Evolutionary conservation across 2,329 filamentous ascomycete species (phyloP).

Genomic region (Monilinia aucupariae): DNA sequence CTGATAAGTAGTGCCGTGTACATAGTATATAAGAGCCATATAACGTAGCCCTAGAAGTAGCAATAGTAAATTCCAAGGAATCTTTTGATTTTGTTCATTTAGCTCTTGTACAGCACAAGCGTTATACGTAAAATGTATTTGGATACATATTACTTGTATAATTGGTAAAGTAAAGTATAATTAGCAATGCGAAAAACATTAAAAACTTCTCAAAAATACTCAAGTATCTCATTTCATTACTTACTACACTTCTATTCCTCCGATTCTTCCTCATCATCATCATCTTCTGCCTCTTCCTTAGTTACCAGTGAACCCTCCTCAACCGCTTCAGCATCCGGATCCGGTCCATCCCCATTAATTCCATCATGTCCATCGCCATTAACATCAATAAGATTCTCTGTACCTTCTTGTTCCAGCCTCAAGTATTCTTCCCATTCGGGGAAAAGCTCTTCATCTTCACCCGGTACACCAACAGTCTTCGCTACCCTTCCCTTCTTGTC

Average conservation of each 20-base stretch:
- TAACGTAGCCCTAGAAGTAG: too few relatives aligned
- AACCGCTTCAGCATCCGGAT: conserved; percentile 25
- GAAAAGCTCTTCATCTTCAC: conserved; percentile 81
- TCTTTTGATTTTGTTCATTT: too few relatives aligned
- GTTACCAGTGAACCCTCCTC: conserved; percentile 18
- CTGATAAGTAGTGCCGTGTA: too few relatives aligned
- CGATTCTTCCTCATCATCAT: background rate
- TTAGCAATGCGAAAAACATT: too few relatives aligned
- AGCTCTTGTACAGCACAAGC: too few relatives aligned
- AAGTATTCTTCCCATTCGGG: conserved; percentile 95
- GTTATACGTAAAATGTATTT: too few relatives aligned
- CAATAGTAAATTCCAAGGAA: too few relatives aligned
- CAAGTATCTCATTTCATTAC: background rate
- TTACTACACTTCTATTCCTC: conserved; percentile 1
- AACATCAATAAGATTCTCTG: conserved; percentile 30
- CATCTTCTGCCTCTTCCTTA: conserved; percentile 6
- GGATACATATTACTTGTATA: too few relatives aligned
- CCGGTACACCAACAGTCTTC: conserved; percentile 76
- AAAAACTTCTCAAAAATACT: background rate
- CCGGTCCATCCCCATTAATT: conserved; percentile 25
- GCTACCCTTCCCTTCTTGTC: conserved; percentile 79
- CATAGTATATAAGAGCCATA: too few relatives aligned
- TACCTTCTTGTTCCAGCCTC: conserved; percentile 68
- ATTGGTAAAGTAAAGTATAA: too few relatives aligned
- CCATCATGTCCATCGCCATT: conserved; percentile 22